These are phyloP conservation scores for Colletotrichum lini DNA, from an alignment of 2,329 filamentous ascomycete species.

Conservation along the genomic window DNA sequence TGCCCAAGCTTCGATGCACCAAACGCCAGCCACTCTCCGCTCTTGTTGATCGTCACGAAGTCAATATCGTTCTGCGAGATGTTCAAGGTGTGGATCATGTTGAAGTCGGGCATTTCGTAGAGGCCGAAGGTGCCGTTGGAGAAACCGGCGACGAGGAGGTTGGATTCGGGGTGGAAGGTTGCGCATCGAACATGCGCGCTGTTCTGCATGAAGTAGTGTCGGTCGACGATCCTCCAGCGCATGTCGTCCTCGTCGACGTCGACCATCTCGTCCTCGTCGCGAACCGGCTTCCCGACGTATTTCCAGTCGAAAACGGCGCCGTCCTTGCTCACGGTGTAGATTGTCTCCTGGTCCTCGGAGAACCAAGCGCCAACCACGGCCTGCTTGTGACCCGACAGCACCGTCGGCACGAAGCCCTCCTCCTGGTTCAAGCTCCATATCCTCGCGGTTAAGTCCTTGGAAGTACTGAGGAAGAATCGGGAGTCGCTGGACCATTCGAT, in stretches of 20 bases:
- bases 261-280: slow-evolving; percentile 70
- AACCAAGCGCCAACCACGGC: slow-evolving; percentile 97
- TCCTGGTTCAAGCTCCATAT: slow-evolving; percentile 95
- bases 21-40: slow-evolving; percentile 97
- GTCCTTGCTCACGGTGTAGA: slow-evolving; percentile 97
- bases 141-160: slow-evolving; percentile 96
- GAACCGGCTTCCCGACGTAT: slow-evolving; percentile 76
- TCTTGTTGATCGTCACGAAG: slow-evolving; percentile 92
- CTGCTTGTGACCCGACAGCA: slow-evolving; percentile 91
- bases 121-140: slow-evolving; percentile 94
- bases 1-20: slow-evolving; percentile 96
- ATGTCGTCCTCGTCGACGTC: slow-evolving; percentile 74
- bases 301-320: slow-evolving; percentile 97
- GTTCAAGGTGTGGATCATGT: slow-evolving; percentile 91
- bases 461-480: slow-evolving; percentile 92
- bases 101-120: slow-evolving; percentile 97
- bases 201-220: slow-evolving; percentile 94
- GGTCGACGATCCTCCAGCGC: slow-evolving; percentile 91
- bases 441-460: slow-evolving; percentile 91
- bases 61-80: slow-evolving; percentile 98
- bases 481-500: slow-evolving; percentile 98
- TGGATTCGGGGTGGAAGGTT: slow-evolving; percentile 88
- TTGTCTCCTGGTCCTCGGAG: slow-evolving; percentile 91
- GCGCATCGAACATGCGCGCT: slow-evolving; percentile 90
- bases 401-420: slow-evolving; percentile 90